A percentile compares a stretch with the other conserved stretches of the same genome.
Evolutionary conservation across 495 filamentous ascomycete genomes (phyloP).

Genomic region (Lophiotrema nucula): DNA sequence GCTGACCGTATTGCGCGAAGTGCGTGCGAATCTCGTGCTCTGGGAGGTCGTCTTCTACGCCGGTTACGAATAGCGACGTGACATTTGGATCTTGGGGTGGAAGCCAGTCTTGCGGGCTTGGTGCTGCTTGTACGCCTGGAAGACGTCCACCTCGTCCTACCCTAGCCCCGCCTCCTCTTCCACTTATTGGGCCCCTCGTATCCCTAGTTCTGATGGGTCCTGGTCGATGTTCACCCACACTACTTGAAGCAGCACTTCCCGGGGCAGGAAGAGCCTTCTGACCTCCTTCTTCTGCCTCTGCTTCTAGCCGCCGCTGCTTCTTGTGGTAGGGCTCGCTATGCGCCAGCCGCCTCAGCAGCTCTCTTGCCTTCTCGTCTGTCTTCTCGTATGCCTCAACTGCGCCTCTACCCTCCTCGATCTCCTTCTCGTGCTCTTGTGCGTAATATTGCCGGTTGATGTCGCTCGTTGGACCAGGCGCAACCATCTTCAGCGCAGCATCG

Average conservation of each 20-base stretch:
- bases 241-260: conserved; percentile 23
- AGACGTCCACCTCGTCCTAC: conserved; percentile 55
- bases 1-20: conserved; percentile 81
- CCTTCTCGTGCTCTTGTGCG: conserved; percentile 93
- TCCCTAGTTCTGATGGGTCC: conserved; percentile 42
- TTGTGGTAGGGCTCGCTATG: conserved; percentile 93
- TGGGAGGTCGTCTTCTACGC: conserved; percentile 92
- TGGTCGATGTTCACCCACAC: conserved; percentile 34
- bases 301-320: conserved; percentile 69
- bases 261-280: conserved; percentile 47
- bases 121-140: conserved; percentile 72
- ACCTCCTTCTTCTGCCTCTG: conserved; percentile 49
- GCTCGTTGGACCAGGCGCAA: conserved; percentile 86
- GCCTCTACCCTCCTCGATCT: conserved; percentile 81
- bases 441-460: conserved; percentile 95
- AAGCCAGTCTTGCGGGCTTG: conserved; percentile 73
- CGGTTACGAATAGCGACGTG: conserved; percentile 89
- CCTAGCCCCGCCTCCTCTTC: conserved; percentile 43
- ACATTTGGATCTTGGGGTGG: conserved; percentile 82
- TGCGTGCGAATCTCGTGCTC: conserved; percentile 87
- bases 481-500: conserved; percentile 97
- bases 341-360: conserved; percentile 79
- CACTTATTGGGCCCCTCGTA: conserved; percentile 46
- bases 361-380: conserved; percentile 91
- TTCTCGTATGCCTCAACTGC: conserved; percentile 89